Conservation (phyloP, 192 early-diverging fungal species). For the Coemansia sp. region DNA sequence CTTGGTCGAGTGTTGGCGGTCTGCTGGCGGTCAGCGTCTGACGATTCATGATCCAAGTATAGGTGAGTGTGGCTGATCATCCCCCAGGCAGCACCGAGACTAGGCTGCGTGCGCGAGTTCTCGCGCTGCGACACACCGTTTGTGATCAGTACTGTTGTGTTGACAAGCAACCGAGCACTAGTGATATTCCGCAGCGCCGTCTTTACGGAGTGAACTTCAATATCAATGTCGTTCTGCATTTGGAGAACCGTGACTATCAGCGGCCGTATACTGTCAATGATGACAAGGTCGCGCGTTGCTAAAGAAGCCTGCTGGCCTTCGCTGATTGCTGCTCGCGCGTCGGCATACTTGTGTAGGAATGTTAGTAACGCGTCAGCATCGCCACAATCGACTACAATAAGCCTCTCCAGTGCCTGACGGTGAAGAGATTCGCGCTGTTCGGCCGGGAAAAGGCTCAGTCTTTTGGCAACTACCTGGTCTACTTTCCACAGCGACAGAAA, state of each 20-base stretch:
- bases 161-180: not conserved
- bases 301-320: not conserved
- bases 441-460: slow-evolving; percentile 2
- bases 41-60: slow-evolving; percentile 2
- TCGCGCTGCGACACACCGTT: slow-evolving; percentile 42
- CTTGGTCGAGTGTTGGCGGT: not conserved
- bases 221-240: slow-evolving; percentile 12
- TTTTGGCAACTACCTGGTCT: slow-evolving; percentile 8
- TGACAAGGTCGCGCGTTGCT: slow-evolving; percentile 15
- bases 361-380: slow-evolving; percentile 29
- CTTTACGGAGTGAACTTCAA: slow-evolving; percentile 29
- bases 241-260: slow-evolving; percentile 25
- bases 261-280: slow-evolving; percentile 45
- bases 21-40: not conserved
- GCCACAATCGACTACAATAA: slow-evolving; percentile 33
- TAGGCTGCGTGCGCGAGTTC: slow-evolving; percentile 23
- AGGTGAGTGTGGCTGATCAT: slow-evolving; percentile 38
- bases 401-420: slow-evolving; percentile 25
- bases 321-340: not conserved
- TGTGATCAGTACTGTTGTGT: slow-evolving; percentile 21
- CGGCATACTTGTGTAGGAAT: slow-evolving; percentile 37
- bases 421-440: slow-evolving; percentile 1
- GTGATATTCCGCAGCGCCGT: slow-evolving; percentile 27
- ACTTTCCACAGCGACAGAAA: slow-evolving; percentile 32
- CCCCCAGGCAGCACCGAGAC: slow-evolving; percentile 32